phyloP scores from a whole-genome alignment of 768 basidiomycete species.

The Fomitopsis pulvina region DNA sequence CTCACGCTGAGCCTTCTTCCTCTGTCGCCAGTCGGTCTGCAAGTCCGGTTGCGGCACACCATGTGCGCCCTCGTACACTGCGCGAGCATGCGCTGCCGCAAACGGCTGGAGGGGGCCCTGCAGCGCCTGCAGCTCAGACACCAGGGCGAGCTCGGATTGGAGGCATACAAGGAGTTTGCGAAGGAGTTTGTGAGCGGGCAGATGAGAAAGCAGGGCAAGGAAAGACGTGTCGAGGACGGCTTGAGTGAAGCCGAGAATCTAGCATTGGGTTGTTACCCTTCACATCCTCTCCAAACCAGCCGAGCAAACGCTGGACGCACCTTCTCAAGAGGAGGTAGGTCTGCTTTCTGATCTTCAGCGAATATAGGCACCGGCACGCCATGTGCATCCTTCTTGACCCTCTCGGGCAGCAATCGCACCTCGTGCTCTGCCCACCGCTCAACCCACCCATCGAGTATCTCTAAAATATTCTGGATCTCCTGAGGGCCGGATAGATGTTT shows the following conservation, averaged over 20 bases:
- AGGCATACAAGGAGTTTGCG: slow-evolving; percentile 42
- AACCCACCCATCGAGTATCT: slow-evolving; percentile 46
- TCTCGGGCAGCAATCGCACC: slow-evolving; percentile 31
- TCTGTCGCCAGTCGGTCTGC: slow-evolving; percentile 25
- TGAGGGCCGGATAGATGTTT: slow-evolving; percentile 41
- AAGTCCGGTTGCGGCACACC: slow-evolving; percentile 11
- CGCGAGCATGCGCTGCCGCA: slow-evolving; percentile 43
- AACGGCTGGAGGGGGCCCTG: slow-evolving; percentile 62
- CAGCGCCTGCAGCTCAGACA: slow-evolving; percentile 46
- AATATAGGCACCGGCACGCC: slow-evolving; percentile 29
- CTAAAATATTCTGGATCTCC: slow-evolving; percentile 40
- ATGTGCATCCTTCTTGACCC: slow-evolving; percentile 35
- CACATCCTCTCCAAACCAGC: background rate
- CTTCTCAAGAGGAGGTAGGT: slow-evolving; percentile 38
- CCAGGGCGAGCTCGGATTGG: slow-evolving; percentile 46
- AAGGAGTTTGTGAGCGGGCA: slow-evolving; percentile 50
- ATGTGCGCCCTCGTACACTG: slow-evolving; percentile 33
- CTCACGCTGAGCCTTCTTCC: slow-evolving; percentile 47
- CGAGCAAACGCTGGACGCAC: slow-evolving; percentile 18
- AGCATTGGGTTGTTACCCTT: background rate
- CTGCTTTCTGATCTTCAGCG: slow-evolving; percentile 15
- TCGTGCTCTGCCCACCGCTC: slow-evolving; percentile 29
- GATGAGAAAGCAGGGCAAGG: slow-evolving; percentile 57
- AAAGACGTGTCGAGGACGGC: slow-evolving; percentile 67
- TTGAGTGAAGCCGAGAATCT: slow-evolving; percentile 60